These are phyloP conservation scores for Boletellus sp. DNA, from an alignment of 768 basidiomycete genomes.

Conservation along the genomic window DNA sequence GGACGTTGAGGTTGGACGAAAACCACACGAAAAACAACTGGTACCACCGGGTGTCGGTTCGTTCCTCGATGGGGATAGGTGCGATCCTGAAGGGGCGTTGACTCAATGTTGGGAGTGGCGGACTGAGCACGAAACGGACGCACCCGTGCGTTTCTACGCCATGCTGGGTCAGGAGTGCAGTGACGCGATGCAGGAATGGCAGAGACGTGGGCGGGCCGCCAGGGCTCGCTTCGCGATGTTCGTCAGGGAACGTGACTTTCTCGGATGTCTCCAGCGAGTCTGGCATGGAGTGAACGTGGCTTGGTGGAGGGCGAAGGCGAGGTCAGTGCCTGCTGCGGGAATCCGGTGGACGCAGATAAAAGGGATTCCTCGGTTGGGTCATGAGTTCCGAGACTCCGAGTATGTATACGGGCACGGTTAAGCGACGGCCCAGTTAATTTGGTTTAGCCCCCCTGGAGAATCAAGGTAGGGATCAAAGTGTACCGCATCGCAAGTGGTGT, in stretches of 20 bases:
- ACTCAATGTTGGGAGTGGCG: background rate
- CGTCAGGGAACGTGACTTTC: background rate
- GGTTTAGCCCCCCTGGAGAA: too few species aligned
- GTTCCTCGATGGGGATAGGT: constrained; percentile 35
- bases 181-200: constrained; percentile 19
- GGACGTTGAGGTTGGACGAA: constrained; percentile 43
- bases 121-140: background rate
- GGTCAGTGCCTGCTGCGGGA: too few species aligned
- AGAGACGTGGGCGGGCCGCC: background rate
- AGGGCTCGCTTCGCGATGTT: background rate
- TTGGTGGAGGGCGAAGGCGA: background rate
- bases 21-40: constrained; percentile 54
- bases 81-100: constrained; percentile 30
- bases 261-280: background rate
- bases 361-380: too few species aligned
- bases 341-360: too few species aligned
- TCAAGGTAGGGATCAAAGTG: too few species aligned
- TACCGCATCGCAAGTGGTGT: too few species aligned
- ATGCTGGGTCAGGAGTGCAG: constrained; percentile 30
- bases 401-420: too few species aligned
- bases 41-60: constrained; percentile 40
- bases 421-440: too few species aligned
- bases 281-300: background rate
- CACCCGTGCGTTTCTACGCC: constrained; percentile 43
- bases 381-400: too few species aligned